A percentile compares a stretch with the other conserved stretches of the same genome.
Conservation (phyloP, 257 asterid genomes). For the Solanum etuberosum region DNA sequence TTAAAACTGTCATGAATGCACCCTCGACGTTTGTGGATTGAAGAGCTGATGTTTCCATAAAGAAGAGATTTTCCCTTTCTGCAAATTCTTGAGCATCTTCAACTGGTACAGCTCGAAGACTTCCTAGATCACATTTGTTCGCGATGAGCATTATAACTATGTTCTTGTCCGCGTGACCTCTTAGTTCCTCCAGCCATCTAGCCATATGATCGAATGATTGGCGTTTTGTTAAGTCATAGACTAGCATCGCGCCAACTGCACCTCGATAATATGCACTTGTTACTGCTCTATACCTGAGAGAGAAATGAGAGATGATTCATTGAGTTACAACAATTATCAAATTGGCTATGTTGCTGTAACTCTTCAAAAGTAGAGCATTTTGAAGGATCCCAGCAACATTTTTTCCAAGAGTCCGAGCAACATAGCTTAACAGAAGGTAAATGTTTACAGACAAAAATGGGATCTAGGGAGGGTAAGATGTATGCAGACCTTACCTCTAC, state of each 20-base stretch:
- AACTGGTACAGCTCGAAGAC: slow-evolving; percentile 63
- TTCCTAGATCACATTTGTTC: slow-evolving; percentile 64
- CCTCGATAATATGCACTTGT: slow-evolving; percentile 87
- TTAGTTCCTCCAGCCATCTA: slow-evolving; percentile 82
- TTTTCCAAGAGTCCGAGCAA: neutral
- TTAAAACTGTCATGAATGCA: slow-evolving; percentile 53
- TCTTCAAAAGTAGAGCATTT: neutral
- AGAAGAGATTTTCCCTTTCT: slow-evolving; percentile 69
- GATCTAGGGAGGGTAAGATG: neutral
- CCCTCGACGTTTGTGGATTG: slow-evolving; percentile 64
- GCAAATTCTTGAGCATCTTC: slow-evolving; percentile 91
- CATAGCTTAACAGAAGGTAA: neutral
- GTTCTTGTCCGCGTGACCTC: slow-evolving; percentile 79
- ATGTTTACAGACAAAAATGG: neutral
- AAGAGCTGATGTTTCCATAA: slow-evolving; percentile 87
- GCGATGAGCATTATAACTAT: slow-evolving; percentile 74
- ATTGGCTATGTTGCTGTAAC: neutral
- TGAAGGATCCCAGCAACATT: accelerated
- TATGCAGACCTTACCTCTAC: neutral
- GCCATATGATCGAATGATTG: slow-evolving; percentile 88
- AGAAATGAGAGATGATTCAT: neutral
- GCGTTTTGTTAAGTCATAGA: slow-evolving; percentile 67
- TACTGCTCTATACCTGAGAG: slow-evolving; percentile 66
- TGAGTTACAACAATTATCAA: neutral
- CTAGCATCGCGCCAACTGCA: slow-evolving; percentile 84